phyloP scores from a whole-genome alignment of 2,329 filamentous ascomycete species.

The Endocalyx cinctus region DNA sequence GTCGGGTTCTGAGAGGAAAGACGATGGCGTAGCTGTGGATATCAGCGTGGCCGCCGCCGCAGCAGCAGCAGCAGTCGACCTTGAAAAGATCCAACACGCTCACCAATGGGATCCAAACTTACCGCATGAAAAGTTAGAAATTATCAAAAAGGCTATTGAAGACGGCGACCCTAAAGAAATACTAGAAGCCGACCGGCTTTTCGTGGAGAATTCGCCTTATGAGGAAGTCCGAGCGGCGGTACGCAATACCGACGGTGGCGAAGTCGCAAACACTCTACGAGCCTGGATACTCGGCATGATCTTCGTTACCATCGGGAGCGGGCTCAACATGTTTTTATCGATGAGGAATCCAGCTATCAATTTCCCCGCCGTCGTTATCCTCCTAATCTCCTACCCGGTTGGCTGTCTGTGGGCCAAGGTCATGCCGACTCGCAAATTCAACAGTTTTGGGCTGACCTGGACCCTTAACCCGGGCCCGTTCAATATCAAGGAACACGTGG shows the following conservation, averaged over 20 bases:
- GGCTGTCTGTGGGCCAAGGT: slow-evolving; percentile 39
- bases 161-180: slow-evolving; percentile 28
- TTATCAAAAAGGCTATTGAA: slow-evolving; percentile 24
- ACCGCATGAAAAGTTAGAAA: slow-evolving; percentile 27
- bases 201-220: slow-evolving; percentile 34
- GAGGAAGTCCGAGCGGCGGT: slow-evolving; percentile 39
- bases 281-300: slow-evolving; percentile 41
- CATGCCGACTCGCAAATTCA: slow-evolving; percentile 36
- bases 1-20: too few relatives aligned
- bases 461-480: slow-evolving; percentile 41
- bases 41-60: slow-evolving; percentile 5
- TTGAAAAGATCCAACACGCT: slow-evolving; percentile 25
- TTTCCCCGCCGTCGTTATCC: slow-evolving; percentile 33
- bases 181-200: slow-evolving; percentile 24
- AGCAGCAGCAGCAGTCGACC: slow-evolving; percentile 18
- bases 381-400: slow-evolving; percentile 38
- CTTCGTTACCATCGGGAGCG: slow-evolving; percentile 38
- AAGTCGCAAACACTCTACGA: slow-evolving; percentile 37
- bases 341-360: slow-evolving; percentile 31
- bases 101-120: slow-evolving; percentile 33
- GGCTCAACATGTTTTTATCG: slow-evolving; percentile 32
- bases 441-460: slow-evolving; percentile 36
- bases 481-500: slow-evolving; percentile 41
- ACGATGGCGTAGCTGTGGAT: slow-evolving; percentile 8
- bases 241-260: slow-evolving; percentile 38